A percentile compares a stretch with the other conserved stretches of the same genome.
These are phyloP conservation scores for Fusarium sp. DNA, from an alignment of 2,329 filamentous ascomycete species.

Conservation along the genomic window DNA sequence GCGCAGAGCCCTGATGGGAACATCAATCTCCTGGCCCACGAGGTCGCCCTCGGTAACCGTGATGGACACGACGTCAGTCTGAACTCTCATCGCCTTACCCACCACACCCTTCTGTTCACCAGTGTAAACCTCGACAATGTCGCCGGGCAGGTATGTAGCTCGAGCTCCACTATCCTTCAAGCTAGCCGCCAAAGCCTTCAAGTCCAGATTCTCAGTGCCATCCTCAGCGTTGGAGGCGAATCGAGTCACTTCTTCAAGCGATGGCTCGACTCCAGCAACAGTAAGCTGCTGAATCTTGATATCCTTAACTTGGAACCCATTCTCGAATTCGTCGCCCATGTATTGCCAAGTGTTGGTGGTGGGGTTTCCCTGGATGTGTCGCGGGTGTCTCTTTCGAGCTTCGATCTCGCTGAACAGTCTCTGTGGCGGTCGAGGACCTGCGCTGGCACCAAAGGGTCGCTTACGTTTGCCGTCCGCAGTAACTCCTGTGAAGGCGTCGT, in stretches of 20 bases:
- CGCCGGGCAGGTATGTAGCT: slow-evolving; percentile 89
- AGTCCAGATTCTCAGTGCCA: slow-evolving; percentile 91
- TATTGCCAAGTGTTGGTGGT: slow-evolving; percentile 87
- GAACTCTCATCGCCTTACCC: slow-evolving; percentile 86
- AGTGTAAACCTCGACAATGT: slow-evolving; percentile 95
- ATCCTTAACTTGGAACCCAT: slow-evolving; percentile 93
- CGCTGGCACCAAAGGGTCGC: slow-evolving; percentile 67
- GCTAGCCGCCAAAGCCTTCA: slow-evolving; percentile 89
- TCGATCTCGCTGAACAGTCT: slow-evolving; percentile 93
- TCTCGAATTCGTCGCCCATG: slow-evolving; percentile 88
- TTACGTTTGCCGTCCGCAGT: slow-evolving; percentile 81
- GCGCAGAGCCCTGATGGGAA: slow-evolving; percentile 89
- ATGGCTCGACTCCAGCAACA: slow-evolving; percentile 92
- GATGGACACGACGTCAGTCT: slow-evolving; percentile 92
- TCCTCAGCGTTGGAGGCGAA: slow-evolving; percentile 92
- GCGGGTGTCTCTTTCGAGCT: slow-evolving; percentile 86
- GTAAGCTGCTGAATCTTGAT: slow-evolving; percentile 88
- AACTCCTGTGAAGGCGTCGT: slow-evolving; percentile 69
- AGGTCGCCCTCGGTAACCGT: slow-evolving; percentile 86
- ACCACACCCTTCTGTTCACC: slow-evolving; percentile 94
- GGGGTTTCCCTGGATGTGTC: slow-evolving; percentile 72
- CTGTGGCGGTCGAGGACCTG: slow-evolving; percentile 82
- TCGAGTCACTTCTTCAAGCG: slow-evolving; percentile 93
- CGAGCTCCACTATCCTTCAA: slow-evolving; percentile 86
- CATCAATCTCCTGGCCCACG: slow-evolving; percentile 86